Evolutionary conservation across 495 filamentous ascomycete genomes (phyloP).

Genomic region (Tuber calosporum): DNA sequence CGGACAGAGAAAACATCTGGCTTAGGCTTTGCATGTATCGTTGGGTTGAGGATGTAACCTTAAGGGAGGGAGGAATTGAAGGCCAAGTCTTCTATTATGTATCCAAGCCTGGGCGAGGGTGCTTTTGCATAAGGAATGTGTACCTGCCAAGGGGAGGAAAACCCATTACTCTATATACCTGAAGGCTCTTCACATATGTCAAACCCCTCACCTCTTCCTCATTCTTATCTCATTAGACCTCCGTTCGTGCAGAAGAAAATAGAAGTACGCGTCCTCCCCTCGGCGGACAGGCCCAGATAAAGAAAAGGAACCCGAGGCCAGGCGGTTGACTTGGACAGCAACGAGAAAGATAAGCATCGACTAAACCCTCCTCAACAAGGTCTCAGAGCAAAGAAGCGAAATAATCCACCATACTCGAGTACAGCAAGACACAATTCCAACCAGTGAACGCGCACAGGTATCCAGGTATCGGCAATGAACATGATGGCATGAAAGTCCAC

Average conservation of each 20-base stretch:
- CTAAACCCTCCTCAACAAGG: not conserved
- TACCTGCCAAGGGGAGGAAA: not conserved
- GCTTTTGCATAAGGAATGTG: not conserved
- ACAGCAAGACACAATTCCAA: not conserved
- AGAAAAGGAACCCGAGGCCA: not conserved
- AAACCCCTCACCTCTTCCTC: not conserved
- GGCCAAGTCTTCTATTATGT: slow-evolving; percentile 5
- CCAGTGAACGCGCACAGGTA: not conserved
- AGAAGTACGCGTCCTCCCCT: not conserved
- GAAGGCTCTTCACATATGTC: not conserved
- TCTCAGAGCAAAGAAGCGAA: not conserved
- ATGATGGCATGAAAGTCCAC: not conserved
- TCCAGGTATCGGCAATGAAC: not conserved
- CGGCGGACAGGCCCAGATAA: not conserved
- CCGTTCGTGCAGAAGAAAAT: slow-evolving; percentile 1
- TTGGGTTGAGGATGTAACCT: not conserved
- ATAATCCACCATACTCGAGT: not conserved
- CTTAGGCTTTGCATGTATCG: not conserved
- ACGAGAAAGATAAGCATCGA: not conserved
- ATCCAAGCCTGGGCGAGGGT: not conserved
- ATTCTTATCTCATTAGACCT: slow-evolving; percentile 5
- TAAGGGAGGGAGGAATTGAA: not conserved
- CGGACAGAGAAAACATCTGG: slow-evolving; percentile 4
- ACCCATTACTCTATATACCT: not conserved
- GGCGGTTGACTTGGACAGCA: not conserved